A percentile compares a stretch with the other conserved stretches of the same genome.
These are phyloP conservation scores for Chlorella sp. DNA, from an alignment of 139 green algal species.

Conservation along the genomic window DNA sequence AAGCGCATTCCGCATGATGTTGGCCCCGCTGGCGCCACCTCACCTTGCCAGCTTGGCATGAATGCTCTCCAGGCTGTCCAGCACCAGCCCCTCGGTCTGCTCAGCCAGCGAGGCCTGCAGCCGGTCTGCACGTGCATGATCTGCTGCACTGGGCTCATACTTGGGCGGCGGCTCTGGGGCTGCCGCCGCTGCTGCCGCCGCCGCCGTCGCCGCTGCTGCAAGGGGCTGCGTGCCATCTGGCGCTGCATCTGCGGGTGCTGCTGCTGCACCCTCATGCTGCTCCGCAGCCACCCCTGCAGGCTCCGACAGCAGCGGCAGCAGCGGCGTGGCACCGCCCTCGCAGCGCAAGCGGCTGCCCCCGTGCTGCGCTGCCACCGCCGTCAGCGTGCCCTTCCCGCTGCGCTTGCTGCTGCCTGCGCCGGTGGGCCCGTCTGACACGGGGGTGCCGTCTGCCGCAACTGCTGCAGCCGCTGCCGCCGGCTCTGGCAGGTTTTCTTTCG, in stretches of 20 bases:
- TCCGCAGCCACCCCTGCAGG: background rate
- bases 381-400: conserved; percentile 7
- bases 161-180: background rate
- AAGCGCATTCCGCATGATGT: too few species aligned
- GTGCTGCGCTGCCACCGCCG: conserved; percentile 14
- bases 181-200: too few species aligned
- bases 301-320: background rate
- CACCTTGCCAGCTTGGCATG: conserved; percentile 41
- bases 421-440: background rate
- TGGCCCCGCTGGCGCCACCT: background rate
- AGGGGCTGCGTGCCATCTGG: background rate
- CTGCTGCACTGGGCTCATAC: background rate
- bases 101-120: conserved; percentile 40
- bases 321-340: background rate
- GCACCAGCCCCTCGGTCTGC: conserved; percentile 37
- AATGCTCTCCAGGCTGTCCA: conserved; percentile 54
- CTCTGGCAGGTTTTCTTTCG: conserved; percentile 33
- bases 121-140: conserved; percentile 1
- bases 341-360: background rate
- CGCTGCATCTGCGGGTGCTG: background rate
- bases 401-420: background rate
- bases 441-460: background rate
- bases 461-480: conserved; percentile 25
- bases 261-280: background rate
- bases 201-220: conserved; percentile 7